Base-by-base conservation (phyloP, 805 yeast species). In the Monosporozyma siamensis region DNA sequence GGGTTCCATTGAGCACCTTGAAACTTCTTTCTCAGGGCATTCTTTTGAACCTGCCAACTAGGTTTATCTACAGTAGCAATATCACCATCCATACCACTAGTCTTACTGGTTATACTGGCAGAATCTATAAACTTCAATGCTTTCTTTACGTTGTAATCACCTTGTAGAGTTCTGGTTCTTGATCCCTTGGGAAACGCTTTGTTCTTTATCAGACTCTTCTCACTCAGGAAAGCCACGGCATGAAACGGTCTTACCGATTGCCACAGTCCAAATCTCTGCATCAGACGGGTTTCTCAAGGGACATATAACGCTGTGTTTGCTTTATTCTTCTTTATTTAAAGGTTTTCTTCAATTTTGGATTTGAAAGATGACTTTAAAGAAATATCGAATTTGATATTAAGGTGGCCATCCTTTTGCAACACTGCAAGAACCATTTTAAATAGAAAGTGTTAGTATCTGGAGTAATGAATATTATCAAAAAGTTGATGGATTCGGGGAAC, bases 31-130 rank as follows among this genome's bases (percentile, higher is more conserved):
- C 67, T 64, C 21, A 82, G 48, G 0, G 92, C 77, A 50, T 71
- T 71, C 51, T 79, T 79, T 50, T 87, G 78, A 50, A 79, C 72
- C 50, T 74, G 66, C 92, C 95, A 89, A 27, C 71, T 76, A 1
- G 84, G 82, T 26, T 37, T 18, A 21, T 37, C 38, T 17, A n/a
- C n/a, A n/a, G n/a, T n/a, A n/a, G n/a, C n/a, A n/a, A n/a, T n/a
- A n/a, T n/a, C n/a, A n/a, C n/a, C n/a, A n/a, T n/a, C n/a, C n/a
- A n/a, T n/a, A n/a, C n/a, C n/a, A n/a, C n/a, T n/a, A n/a, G n/a
- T 35, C 4, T 5, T 18, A 20, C 10, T 32, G 6, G 24, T 18
- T 20, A 32, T 9, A 18, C 35, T 32, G 11, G 35, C 11, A 12
- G 22, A 15, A 10, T 14, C n/a, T 20, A 32, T 32, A 32, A 32